phyloP scores from a whole-genome alignment of 495 filamentous ascomycete species.

The Sabuloglossum arenarium region DNA sequence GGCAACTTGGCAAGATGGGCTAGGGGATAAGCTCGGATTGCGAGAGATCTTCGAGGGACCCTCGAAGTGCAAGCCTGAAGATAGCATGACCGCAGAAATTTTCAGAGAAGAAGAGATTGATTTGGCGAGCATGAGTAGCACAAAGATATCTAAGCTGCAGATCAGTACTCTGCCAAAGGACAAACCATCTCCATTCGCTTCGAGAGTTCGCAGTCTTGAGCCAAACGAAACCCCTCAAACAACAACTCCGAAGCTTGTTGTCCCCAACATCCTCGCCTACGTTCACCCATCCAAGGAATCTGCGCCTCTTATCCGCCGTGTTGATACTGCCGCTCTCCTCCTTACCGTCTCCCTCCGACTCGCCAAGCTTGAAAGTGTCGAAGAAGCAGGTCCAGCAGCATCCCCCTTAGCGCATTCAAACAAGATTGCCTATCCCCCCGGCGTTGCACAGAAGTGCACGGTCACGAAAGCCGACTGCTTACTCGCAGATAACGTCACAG shows the following conservation, averaged over 20 bases:
- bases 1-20: conserved; percentile 65
- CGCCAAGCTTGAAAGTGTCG: conserved; percentile 51
- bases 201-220: not conserved
- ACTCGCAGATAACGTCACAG: conserved; percentile 64
- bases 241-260: conserved; percentile 11
- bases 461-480: conserved; percentile 59
- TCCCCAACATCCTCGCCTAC: conserved; percentile 62
- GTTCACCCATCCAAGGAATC: conserved; percentile 33
- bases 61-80: conserved; percentile 17
- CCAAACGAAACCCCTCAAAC: conserved; percentile 4
- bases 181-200: not conserved
- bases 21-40: conserved; percentile 57
- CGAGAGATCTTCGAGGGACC: conserved; percentile 33
- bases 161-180: not conserved
- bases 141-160: conserved; percentile 13
- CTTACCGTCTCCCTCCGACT: conserved; percentile 66
- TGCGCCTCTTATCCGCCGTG: conserved; percentile 51
- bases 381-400: conserved; percentile 34
- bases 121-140: conserved; percentile 39
- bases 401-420: conserved; percentile 52
- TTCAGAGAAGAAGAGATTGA: conserved; percentile 36
- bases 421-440: conserved; percentile 64
- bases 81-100: conserved; percentile 7
- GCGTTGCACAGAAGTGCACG: conserved; percentile 51
- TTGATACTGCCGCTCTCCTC: conserved; percentile 68